Evolutionary conservation across 148 eudicot species (phyloP).

Genomic region (Diospyros lotus): DNA sequence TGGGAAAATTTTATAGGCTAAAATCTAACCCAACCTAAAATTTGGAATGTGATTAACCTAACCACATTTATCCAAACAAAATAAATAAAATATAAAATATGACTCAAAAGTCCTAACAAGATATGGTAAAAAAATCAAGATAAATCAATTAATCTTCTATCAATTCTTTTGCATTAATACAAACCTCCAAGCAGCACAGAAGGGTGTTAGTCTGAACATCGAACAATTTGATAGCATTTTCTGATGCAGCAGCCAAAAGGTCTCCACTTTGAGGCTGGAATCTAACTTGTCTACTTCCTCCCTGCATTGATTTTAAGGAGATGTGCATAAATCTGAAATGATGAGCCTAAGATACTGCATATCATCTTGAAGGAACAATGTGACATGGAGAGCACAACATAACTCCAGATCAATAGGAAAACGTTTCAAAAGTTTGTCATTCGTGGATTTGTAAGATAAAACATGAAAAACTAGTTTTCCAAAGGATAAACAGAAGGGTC

Average conservation of each 20-base stretch:
- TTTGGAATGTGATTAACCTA: too few species aligned
- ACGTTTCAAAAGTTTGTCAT: background rate
- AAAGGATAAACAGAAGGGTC: background rate
- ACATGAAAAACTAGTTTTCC: background rate
- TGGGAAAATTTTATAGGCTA: too few species aligned
- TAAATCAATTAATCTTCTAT: too few species aligned
- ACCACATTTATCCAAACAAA: too few species aligned
- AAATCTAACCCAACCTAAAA: too few species aligned
- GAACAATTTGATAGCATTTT: conserved; percentile 2
- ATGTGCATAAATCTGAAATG: background rate
- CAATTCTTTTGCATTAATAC: background rate
- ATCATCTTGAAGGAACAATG: background rate
- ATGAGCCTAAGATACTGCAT: background rate
- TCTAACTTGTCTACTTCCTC: conserved; percentile 10
- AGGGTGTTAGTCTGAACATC: conserved; percentile 6
- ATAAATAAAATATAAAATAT: too few species aligned
- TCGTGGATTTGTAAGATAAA: background rate
- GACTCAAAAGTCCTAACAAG: too few species aligned
- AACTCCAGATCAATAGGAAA: background rate
- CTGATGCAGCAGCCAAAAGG: conserved; percentile 12
- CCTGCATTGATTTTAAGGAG: background rate
- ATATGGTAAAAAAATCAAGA: too few species aligned
- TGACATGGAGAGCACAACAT: background rate
- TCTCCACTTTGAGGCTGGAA: conserved; percentile 10
- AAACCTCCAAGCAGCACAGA: background rate